A percentile compares a stretch with the other conserved stretches of the same genome.
These are phyloP conservation scores for Mycena sp. DNA, from an alignment of 1,284 basidiomycete species.

Conservation along the genomic window DNA sequence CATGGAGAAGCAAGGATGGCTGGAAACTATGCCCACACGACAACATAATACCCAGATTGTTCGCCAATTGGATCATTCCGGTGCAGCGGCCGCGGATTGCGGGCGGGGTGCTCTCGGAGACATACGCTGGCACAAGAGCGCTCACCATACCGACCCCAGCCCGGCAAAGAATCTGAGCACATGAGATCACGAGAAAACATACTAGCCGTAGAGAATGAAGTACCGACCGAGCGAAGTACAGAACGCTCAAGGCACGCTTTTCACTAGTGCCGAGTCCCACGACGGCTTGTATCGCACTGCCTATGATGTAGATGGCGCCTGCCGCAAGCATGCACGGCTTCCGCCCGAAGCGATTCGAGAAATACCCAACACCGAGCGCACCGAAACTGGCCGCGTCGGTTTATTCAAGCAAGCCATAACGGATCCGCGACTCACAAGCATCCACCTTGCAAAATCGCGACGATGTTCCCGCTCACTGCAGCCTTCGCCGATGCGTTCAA, in stretches of 20 bases:
- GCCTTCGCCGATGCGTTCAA: constrained; percentile 47
- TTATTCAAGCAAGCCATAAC: constrained; percentile 5
- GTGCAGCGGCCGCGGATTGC: constrained; percentile 66
- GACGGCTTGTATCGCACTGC: constrained; percentile 61
- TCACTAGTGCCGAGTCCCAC: constrained; percentile 52
- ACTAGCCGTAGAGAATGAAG: too few species aligned
- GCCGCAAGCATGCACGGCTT: constrained; percentile 58
- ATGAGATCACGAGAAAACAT: too few species aligned
- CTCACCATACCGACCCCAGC: constrained; percentile 64
- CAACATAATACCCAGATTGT: constrained; percentile 59
- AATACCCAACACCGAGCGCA: constrained; percentile 51
- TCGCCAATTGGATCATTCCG: constrained; percentile 62
- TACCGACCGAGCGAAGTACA: constrained; percentile 54
- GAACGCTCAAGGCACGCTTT: constrained; percentile 47
- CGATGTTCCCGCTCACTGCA: constrained; percentile 61
- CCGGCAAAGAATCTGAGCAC: constrained; percentile 56
- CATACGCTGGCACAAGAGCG: constrained; percentile 64
- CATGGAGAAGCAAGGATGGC: too few species aligned
- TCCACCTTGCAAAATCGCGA: constrained; percentile 65
- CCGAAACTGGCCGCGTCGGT: constrained; percentile 51
- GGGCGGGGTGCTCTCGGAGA: constrained; percentile 65
- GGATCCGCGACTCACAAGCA: constrained; percentile 59
- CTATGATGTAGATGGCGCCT: constrained; percentile 64
- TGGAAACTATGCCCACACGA: too few species aligned
- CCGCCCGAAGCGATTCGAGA: constrained; percentile 54